Percentiles rank a stretch among this genome's conserved stretches.
These are phyloP conservation scores for Trichoderma afroharzianum DNA, from an alignment of 2,329 filamentous ascomycete species.

Conservation along the genomic window DNA sequence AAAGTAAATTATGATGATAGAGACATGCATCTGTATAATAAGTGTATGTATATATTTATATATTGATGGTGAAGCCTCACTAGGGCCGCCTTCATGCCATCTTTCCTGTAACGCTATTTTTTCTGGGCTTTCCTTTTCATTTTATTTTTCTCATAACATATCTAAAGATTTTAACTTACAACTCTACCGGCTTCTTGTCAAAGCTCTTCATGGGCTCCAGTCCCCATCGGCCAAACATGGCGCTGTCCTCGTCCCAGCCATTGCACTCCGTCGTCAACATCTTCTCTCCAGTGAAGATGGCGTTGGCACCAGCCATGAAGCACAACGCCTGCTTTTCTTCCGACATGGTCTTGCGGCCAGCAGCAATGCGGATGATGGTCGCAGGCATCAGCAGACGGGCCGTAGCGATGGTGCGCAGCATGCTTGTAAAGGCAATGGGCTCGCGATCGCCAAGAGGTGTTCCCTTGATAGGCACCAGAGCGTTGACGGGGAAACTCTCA, in stretches of 20 bases:
- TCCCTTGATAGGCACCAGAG: conserved; percentile 84
- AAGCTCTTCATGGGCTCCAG: conserved; percentile 69
- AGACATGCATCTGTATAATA: neutral
- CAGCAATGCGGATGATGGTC: conserved; percentile 83
- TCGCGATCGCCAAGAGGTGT: conserved; percentile 76
- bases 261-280: conserved; percentile 92
- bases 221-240: conserved; percentile 81
- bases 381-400: conserved; percentile 78
- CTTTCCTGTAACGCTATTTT: neutral
- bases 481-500: conserved; percentile 88
- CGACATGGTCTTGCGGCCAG: conserved; percentile 76
- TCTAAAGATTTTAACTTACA: neutral
- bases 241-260: conserved; percentile 83
- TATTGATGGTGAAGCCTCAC: neutral
- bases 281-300: conserved; percentile 93
- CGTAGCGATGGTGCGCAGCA: conserved; percentile 79
- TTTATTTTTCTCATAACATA: neutral
- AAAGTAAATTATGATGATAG: conserved; percentile 11
- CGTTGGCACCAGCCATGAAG: conserved; percentile 88
- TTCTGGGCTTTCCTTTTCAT: neutral
- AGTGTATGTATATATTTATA: neutral
- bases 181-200: conserved; percentile 30
- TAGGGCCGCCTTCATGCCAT: neutral
- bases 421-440: conserved; percentile 70
- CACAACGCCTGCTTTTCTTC: conserved; percentile 88